Percentiles rank a stretch among this genome's conserved stretches.
phyloP scores from a whole-genome alignment of 495 filamentous ascomycete species.

The Bryoglossum gracile region DNA sequence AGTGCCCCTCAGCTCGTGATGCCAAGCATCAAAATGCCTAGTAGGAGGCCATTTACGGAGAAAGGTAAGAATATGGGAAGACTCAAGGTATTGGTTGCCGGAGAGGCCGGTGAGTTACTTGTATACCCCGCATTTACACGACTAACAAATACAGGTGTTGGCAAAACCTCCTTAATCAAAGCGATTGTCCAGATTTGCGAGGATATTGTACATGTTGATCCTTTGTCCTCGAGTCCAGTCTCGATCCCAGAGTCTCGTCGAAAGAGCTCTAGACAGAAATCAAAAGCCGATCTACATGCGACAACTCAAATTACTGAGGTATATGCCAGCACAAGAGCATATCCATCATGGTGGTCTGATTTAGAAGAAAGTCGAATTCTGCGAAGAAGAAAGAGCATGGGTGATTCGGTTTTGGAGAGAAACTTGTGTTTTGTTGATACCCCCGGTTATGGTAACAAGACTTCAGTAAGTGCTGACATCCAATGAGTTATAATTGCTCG shows the following conservation, averaged over 20 bases:
- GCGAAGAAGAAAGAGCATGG: slow-evolving; percentile 68
- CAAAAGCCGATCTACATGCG: slow-evolving; percentile 21
- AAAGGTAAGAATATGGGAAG: slow-evolving; percentile 76
- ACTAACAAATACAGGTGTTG: slow-evolving; percentile 42
- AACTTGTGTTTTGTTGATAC: slow-evolving; percentile 97
- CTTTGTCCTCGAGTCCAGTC: slow-evolving; percentile 45
- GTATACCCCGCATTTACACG: slow-evolving; percentile 2
- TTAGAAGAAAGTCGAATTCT: slow-evolving; percentile 65
- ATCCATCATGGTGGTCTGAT: slow-evolving; percentile 94
- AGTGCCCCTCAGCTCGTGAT: slow-evolving; percentile 87
- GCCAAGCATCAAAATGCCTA: slow-evolving; percentile 95
- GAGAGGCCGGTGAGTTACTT: slow-evolving; percentile 60
- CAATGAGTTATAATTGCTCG: too few species aligned
- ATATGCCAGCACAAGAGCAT: slow-evolving; percentile 86
- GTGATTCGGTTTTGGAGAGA: slow-evolving; percentile 77
- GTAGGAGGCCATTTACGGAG: slow-evolving; percentile 84
- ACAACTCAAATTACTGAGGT: slow-evolving; percentile 66
- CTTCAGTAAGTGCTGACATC: slow-evolving; percentile 41
- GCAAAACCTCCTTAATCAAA: slow-evolving; percentile 88
- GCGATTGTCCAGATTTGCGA: slow-evolving; percentile 92
- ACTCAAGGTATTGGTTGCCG: slow-evolving; percentile 82
- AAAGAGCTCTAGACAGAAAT: slow-evolving; percentile 31
- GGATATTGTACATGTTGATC: slow-evolving; percentile 94
- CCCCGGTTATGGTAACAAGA: slow-evolving; percentile 57
- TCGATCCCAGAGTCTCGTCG: slow-evolving; percentile 21